Evolutionary conservation across 495 filamentous ascomycete genomes (phyloP).

Genomic region (Penicillium pulvis): DNA sequence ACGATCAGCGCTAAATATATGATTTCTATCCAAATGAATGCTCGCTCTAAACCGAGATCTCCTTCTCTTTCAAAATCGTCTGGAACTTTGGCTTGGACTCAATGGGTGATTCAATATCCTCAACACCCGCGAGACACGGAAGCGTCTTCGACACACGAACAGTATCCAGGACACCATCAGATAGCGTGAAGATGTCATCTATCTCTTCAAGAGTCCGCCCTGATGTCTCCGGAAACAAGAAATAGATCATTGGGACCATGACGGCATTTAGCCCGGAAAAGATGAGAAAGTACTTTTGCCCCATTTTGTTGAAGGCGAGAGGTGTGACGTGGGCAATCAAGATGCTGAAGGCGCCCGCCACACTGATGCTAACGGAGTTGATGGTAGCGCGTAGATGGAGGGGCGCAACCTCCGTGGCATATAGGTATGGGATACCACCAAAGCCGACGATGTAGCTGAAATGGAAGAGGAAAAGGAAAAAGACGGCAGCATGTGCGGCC

Average conservation of each 20-base stretch:
- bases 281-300: constrained; percentile 24
- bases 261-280: constrained; percentile 21
- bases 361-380: constrained; percentile 46
- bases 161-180: constrained; percentile 13
- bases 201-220: constrained; percentile 56
- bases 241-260: constrained; percentile 26
- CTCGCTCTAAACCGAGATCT: neutral
- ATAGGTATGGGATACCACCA: constrained; percentile 55
- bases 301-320: constrained; percentile 19
- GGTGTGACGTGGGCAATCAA: constrained; percentile 27
- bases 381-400: constrained; percentile 50
- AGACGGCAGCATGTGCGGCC: constrained; percentile 36
- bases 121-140: neutral
- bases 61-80: constrained; percentile 1
- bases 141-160: constrained; percentile 17
- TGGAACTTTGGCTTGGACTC: neutral
- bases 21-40: no score
- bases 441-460: constrained; percentile 55
- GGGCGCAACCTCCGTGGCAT: constrained; percentile 55
- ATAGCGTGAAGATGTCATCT: constrained; percentile 51
- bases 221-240: constrained; percentile 56
- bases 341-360: constrained; percentile 43
- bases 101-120: neutral
- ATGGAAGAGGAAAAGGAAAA: constrained; percentile 57
- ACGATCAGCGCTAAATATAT: neutral